A percentile compares a stretch with the other conserved stretches of the same genome.
phyloP scores from a whole-genome alignment of 176 grass and related monocot species.

The Hsuehochloa calcarea region DNA sequence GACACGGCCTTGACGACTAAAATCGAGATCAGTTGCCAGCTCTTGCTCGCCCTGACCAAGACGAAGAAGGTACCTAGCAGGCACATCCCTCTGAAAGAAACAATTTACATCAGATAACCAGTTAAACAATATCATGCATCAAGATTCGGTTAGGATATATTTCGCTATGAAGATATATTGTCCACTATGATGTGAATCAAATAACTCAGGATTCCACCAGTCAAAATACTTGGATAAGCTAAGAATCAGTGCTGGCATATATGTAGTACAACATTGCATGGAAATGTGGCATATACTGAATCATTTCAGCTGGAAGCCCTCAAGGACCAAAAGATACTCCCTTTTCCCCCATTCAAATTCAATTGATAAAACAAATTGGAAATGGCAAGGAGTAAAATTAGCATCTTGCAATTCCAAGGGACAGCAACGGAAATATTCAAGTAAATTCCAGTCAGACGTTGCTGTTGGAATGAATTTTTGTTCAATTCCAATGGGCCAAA shows the following conservation, averaged over 20 bases:
- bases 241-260: constrained; percentile 2
- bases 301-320: constrained; percentile 6
- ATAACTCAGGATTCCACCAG: constrained; percentile 4
- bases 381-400: constrained; percentile 3
- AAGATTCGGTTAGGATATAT: not conserved
- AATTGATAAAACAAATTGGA: constrained; percentile 10
- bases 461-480: too few relatives aligned
- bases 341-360: not conserved
- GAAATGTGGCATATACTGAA: constrained; percentile 13
- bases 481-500: too few relatives aligned
- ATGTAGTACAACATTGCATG: constrained; percentile 16
- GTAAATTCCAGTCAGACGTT: constrained; percentile 14
- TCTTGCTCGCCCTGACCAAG: constrained; percentile 98
- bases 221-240: constrained; percentile 14
- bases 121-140: constrained; percentile 11
- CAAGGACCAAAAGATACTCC: not conserved
- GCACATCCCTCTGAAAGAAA: constrained; percentile 85
- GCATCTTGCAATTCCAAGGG: not conserved
- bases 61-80: constrained; percentile 95
- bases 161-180: not conserved
- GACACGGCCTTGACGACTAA: constrained; percentile 95
- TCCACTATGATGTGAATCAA: constrained; percentile 12
- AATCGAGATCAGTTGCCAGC: constrained; percentile 98
- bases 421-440: not conserved
- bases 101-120: constrained; percentile 17